Evolutionary conservation across 2,329 filamentous ascomycete genomes (phyloP), one percentile per base, ranked within the genome.

Genomic region (Diaporthe destruens): DNA sequence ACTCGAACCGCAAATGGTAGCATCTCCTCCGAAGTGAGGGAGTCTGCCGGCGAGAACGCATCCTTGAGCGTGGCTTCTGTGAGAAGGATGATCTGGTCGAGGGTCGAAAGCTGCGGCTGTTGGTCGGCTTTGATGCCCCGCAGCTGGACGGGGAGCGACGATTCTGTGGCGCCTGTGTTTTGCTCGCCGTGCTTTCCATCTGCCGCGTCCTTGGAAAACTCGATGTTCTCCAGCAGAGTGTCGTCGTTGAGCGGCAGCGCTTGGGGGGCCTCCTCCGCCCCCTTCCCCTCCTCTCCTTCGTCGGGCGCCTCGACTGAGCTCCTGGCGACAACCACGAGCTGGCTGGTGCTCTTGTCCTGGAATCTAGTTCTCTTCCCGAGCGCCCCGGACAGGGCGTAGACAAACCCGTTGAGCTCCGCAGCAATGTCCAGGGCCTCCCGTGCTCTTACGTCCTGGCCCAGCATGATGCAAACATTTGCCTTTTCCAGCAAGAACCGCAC

Each of bases 11-110:
- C 96, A 80, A 96, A 99, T 0, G 96, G 96, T 0, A 97, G 83
- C 6, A 97, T 96, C 80, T 98, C 94, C 82, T 98, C 95, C n/a
- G 95, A 89, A 0, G 95, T 98, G 0, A 99, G 85, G 0, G 93
- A 92, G 80, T 98, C 93, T 0, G 91, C 87, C 0, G 96, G 95
- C 0, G 95, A 92, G 75, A 91, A 93, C 0, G 94, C 95, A 78
- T 98, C 98, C 74, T 93, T 97, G 73, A 98, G 90, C 0, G 95
- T 97, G 0, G 90, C 90, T 69, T 97, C 96, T 0, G 95, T 95
- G 0, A 99, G 88, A 11, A 99, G 87, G 34, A 97, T 96, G 67
- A 97, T 94, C 32, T 97, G 95, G 80, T 99, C 96, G 9, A 98
- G 85, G 2, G 96, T 91, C 5, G 91, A 87, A 0, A 99, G 87